phyloP scores from a whole-genome alignment of 2,329 filamentous ascomycete genomes.

The Pseudocercospora eumusae region DNA sequence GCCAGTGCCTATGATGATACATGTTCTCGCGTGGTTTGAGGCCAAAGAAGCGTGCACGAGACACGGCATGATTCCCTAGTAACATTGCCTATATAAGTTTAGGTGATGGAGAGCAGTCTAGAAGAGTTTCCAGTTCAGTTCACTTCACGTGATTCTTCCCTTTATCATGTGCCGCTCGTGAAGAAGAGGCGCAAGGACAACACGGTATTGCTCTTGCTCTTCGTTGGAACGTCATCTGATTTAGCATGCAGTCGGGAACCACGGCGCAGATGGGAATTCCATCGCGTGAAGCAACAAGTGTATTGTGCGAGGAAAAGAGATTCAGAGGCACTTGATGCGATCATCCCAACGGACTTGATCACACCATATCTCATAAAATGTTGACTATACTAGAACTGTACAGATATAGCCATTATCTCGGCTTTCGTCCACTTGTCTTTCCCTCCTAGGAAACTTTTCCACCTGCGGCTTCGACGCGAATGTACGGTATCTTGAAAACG shows the following conservation, averaged over 20 bases:
- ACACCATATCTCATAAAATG: neutral
- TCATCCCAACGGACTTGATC: neutral
- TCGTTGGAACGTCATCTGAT: neutral
- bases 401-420: neutral
- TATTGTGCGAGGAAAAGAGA: neutral
- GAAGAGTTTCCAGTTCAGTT: neutral
- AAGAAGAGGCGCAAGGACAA: neutral
- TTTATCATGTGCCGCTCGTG: neutral
- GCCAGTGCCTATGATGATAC: neutral
- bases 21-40: conserved; percentile 8
- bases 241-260: neutral
- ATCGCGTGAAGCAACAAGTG: neutral
- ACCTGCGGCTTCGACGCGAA: neutral
- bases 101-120: neutral
- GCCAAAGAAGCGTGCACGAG: neutral
- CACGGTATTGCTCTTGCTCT: neutral
- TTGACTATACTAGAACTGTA: neutral
- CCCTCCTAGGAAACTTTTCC: neutral
- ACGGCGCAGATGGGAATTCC: neutral
- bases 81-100: neutral
- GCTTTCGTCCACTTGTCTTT: neutral
- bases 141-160: neutral
- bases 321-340: neutral
- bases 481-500: conserved; percentile 1
- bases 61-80: neutral